These are phyloP conservation scores for Dictyophora rubrovolvata DNA, from an alignment of 768 basidiomycete species.

Conservation along the genomic window DNA sequence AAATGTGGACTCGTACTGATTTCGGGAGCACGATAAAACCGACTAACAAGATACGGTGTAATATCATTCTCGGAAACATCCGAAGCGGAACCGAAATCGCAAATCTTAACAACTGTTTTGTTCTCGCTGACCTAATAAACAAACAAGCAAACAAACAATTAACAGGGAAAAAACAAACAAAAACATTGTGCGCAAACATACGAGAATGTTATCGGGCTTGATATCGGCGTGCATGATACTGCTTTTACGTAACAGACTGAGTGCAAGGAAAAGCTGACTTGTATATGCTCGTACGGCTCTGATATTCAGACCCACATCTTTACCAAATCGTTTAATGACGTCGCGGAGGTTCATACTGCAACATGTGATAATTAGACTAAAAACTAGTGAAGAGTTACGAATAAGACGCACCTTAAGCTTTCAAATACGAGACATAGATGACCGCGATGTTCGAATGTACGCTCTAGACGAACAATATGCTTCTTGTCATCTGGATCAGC, in stretches of 20 bases:
- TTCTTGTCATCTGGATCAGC: conserved; percentile 97
- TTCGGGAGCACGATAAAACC: conserved; percentile 97
- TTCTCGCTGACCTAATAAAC: conserved; percentile 78
- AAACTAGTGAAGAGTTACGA: background rate
- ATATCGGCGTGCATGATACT: conserved; percentile 98
- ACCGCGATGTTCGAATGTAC: conserved; percentile 94
- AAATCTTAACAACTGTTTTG: conserved; percentile 88
- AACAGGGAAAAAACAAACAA: conserved; percentile 1
- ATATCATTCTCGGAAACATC: conserved; percentile 94
- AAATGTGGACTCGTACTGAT: conserved; percentile 56
- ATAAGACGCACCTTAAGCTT: conserved; percentile 59
- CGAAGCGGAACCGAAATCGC: conserved; percentile 94
- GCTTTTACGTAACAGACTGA: conserved; percentile 76
- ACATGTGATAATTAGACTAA: background rate
- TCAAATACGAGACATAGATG: conserved; percentile 97
- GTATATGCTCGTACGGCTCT: conserved; percentile 98
- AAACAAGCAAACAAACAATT: background rate
- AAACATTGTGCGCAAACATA: conserved; percentile 29
- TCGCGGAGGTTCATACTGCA: conserved; percentile 94
- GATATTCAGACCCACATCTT: conserved; percentile 93
- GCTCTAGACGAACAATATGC: conserved; percentile 84
- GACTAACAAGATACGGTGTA: conserved; percentile 93
- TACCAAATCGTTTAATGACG: conserved; percentile 95
- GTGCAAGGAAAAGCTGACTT: conserved; percentile 85
- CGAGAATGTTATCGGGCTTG: conserved; percentile 96